These are phyloP conservation scores for Cudoniella acicularis DNA, from an alignment of 495 filamentous ascomycete genomes.

Conservation along the genomic window DNA sequence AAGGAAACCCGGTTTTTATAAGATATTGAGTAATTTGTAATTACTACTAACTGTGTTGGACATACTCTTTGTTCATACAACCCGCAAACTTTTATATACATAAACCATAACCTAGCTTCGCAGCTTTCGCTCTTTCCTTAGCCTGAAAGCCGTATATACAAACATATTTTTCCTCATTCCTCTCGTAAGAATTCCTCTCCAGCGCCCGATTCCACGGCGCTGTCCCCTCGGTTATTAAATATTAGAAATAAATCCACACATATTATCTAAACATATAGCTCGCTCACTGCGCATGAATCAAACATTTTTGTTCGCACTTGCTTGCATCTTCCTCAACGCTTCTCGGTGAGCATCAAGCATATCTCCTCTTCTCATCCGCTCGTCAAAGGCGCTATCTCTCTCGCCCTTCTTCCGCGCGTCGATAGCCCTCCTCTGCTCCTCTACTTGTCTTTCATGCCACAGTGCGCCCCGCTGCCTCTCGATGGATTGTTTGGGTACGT, in stretches of 20 bases:
- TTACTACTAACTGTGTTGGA: neutral
- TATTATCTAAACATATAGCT: constrained; percentile 3
- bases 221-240: constrained; percentile 1
- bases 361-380: constrained; percentile 70
- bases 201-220: too few species aligned
- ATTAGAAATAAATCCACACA: constrained; percentile 12
- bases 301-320: constrained; percentile 51
- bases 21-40: neutral
- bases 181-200: neutral
- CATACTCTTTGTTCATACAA: neutral
- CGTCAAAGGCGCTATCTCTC: constrained; percentile 57
- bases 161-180: neutral
- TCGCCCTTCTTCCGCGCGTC: constrained; percentile 41
- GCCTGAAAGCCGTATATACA: constrained; percentile 3
- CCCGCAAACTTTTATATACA: neutral
- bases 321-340: constrained; percentile 81
- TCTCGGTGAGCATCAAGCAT: constrained; percentile 77
- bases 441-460: constrained; percentile 42
- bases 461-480: constrained; percentile 41
- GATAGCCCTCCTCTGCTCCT: constrained; percentile 40
- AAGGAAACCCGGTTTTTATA: too few species aligned
- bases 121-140: neutral
- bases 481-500: constrained; percentile 32
- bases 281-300: neutral
- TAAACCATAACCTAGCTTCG: neutral